These are phyloP conservation scores for Pseudogymnoascus sp. DNA, from an alignment of 2,329 filamentous ascomycete genomes.

Conservation along the genomic window DNA sequence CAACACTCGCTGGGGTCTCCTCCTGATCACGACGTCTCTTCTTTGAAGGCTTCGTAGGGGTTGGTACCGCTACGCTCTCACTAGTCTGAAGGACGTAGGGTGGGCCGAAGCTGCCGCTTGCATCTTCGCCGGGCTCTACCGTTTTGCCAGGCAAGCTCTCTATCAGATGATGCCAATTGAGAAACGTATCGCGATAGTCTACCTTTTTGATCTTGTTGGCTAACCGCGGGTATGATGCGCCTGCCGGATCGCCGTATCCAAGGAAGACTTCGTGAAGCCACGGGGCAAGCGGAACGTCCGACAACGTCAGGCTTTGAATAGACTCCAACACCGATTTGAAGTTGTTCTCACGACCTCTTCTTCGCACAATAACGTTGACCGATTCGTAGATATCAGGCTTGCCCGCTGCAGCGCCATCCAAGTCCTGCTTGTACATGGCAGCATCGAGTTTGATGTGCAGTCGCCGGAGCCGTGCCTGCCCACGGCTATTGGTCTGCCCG, in stretches of 20 bases:
- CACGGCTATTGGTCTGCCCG: constrained; percentile 56
- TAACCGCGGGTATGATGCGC: constrained; percentile 78
- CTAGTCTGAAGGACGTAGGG: constrained; percentile 76
- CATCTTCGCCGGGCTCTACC: constrained; percentile 69
- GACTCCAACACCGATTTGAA: constrained; percentile 92
- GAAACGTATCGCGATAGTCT: constrained; percentile 89
- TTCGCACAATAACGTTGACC: constrained; percentile 79
- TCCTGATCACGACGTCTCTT: constrained; percentile 75
- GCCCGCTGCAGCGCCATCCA: constrained; percentile 55
- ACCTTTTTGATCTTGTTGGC: constrained; percentile 69
- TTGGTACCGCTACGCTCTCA: constrained; percentile 45
- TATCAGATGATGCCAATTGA: constrained; percentile 90
- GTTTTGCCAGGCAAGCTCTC: constrained; percentile 84
- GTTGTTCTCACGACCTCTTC: constrained; percentile 87
- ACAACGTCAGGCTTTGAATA: constrained; percentile 76
- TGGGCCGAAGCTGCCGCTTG: constrained; percentile 68
- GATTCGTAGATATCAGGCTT: constrained; percentile 72
- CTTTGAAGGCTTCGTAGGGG: constrained; percentile 60
- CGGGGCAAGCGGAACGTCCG: constrained; percentile 74
- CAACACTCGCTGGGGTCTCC: constrained; percentile 55
- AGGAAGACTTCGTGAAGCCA: constrained; percentile 97
- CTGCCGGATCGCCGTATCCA: constrained; percentile 89
- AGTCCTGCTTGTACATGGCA: constrained; percentile 69
- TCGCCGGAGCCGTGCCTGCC: constrained; percentile 54
- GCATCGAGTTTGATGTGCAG: constrained; percentile 78